phyloP scores from a whole-genome alignment of 306 rosid species.

The Gastrolobium villosum region DNA sequence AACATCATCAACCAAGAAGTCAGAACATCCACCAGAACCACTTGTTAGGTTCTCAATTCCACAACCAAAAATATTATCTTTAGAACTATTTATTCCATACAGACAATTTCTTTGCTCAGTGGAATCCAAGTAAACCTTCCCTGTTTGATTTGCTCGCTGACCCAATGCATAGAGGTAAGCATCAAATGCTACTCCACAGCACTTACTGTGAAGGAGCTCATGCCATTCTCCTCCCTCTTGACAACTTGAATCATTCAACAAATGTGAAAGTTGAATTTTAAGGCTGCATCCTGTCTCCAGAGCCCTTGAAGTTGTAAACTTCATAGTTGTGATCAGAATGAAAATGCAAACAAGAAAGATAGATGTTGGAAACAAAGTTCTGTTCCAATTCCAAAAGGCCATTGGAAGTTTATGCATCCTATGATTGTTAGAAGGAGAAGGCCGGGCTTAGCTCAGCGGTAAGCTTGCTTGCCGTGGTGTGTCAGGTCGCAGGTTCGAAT shows the following conservation, averaged over 20 bases:
- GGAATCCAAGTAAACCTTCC: slow-evolving; percentile 48
- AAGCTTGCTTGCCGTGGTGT: too few species aligned
- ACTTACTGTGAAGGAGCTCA: slow-evolving; percentile 44
- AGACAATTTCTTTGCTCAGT: slow-evolving; percentile 54
- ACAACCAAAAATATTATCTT: too few species aligned
- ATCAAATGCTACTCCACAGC: slow-evolving; percentile 49
- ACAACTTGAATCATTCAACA: slow-evolving; percentile 42
- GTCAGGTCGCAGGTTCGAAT: too few species aligned
- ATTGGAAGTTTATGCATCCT: slow-evolving; percentile 11
- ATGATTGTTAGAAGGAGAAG: too few species aligned
- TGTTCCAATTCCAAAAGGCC: slow-evolving; percentile 31
- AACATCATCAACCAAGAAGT: slow-evolving; percentile 56
- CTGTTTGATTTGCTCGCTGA: slow-evolving; percentile 54
- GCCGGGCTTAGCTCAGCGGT: too few species aligned
- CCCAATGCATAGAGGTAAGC: slow-evolving; percentile 55
- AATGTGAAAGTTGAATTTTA: not conserved
- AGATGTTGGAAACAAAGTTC: slow-evolving; percentile 15
- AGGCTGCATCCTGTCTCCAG: slow-evolving; percentile 50
- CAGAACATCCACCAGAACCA: slow-evolving; percentile 62
- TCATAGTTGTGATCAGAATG: slow-evolving; percentile 1
- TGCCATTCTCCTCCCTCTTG: slow-evolving; percentile 52
- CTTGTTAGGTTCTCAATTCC: slow-evolving; percentile 60
- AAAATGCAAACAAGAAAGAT: slow-evolving; percentile 36
- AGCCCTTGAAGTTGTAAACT: slow-evolving; percentile 43
- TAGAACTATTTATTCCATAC: slow-evolving; percentile 24